A percentile compares a stretch with the other conserved stretches of the same genome.
Evolutionary conservation across 176 grass and related monocot genomes (phyloP).

Genomic region (Cenchrus fungigraminus): DNA sequence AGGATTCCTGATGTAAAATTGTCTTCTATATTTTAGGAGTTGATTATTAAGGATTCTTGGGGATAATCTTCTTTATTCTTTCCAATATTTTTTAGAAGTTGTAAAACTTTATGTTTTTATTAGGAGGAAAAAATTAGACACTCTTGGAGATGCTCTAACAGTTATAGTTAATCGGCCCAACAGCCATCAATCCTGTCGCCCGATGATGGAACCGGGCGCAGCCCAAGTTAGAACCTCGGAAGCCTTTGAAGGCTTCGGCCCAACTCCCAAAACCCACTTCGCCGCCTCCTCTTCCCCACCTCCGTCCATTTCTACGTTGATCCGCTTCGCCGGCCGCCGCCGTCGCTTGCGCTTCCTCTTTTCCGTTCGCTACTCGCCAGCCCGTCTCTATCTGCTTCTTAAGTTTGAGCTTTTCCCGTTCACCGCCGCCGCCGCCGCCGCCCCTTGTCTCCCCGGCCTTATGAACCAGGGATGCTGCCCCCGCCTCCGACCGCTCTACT

Average conservation of each 20-base stretch:
- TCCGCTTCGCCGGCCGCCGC: constrained; percentile 31
- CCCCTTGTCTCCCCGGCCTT: not conserved
- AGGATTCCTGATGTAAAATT: no score
- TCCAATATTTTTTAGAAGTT: no score
- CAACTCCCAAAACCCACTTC: constrained; percentile 11
- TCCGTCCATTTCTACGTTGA: not conserved
- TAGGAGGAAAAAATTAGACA: no score
- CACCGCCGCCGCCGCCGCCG: not conserved
- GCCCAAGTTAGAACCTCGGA: no score
- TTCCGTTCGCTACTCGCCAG: not conserved
- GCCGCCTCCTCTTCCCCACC: not conserved
- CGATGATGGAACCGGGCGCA: no score
- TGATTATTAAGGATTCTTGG: no score
- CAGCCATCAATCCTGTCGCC: no score
- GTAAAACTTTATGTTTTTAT: no score
- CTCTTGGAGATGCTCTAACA: no score
- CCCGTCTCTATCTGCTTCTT: not conserved
- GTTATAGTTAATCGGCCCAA: no score
- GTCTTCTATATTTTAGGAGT: no score
- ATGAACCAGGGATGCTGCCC: constrained; percentile 44
- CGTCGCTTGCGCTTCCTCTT: not conserved
- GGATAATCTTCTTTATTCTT: no score
- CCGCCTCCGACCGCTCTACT: constrained; percentile 13
- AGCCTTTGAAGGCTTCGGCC: not conserved
- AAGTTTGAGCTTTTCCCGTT: not conserved